A percentile compares a stretch with the other conserved stretches of the same genome.
These are phyloP conservation scores for Paratrimastix pyriformis DNA, from an alignment of 78 protist genomes.

Conservation along the genomic window DNA sequence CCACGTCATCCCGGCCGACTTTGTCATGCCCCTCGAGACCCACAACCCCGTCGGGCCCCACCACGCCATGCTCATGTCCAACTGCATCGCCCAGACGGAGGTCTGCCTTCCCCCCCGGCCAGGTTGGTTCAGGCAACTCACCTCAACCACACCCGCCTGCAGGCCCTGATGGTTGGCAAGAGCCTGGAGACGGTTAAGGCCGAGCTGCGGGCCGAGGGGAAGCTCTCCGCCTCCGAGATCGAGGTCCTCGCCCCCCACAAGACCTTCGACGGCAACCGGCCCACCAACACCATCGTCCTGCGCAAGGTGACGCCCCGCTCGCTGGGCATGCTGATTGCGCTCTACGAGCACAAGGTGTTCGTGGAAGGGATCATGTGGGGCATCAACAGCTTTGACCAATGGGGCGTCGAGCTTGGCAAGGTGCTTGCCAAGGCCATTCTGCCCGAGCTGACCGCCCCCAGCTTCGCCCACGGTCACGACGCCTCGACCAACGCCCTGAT, in stretches of 20 bases:
- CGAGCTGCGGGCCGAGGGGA: slow-evolving; percentile 38
- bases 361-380: slow-evolving; percentile 87
- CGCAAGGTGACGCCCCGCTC: slow-evolving; percentile 60
- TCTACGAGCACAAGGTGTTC: slow-evolving; percentile 83
- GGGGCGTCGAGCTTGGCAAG: slow-evolving; percentile 97
- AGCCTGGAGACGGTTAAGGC: slow-evolving; percentile 45
- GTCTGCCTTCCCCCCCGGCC: not conserved
- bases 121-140: slow-evolving; percentile 33
- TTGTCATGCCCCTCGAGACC: slow-evolving; percentile 58
- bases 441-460: too few relatives aligned
- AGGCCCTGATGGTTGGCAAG: slow-evolving; percentile 87
- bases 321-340: slow-evolving; percentile 71
- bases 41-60: slow-evolving; percentile 49
- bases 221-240: not conserved
- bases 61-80: slow-evolving; percentile 74
- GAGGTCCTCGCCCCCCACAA: not conserved
- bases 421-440: slow-evolving; percentile 70
- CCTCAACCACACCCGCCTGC: too few relatives aligned
- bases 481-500: too few relatives aligned
- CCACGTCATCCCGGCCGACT: slow-evolving; percentile 79
- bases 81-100: slow-evolving; percentile 70
- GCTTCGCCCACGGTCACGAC: too few relatives aligned
- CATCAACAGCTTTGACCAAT: slow-evolving; percentile 89
- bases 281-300: slow-evolving; percentile 67
- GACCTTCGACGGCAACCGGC: slow-evolving; percentile 75